Conservation (phyloP, 2,329 filamentous ascomycete species). For the Penicillium italicum region DNA sequence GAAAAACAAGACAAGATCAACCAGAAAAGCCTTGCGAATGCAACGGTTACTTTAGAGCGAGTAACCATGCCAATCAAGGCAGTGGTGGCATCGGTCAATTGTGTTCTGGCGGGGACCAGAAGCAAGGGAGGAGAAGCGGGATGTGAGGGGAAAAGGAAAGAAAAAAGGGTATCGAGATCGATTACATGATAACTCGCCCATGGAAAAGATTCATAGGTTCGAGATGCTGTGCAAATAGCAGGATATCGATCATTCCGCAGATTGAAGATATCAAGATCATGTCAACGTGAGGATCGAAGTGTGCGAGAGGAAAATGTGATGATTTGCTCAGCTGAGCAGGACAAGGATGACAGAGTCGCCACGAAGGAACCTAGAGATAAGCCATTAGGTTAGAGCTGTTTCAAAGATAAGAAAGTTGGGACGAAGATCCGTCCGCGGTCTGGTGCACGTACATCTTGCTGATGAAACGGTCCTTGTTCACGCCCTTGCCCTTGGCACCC, state of each 20-base stretch:
- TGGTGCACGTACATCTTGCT: constrained; percentile 74
- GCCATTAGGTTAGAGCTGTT: neutral
- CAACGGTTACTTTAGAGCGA: constrained; percentile 13
- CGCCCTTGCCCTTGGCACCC: constrained; percentile 82
- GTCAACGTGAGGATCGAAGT: constrained; percentile 11
- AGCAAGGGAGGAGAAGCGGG: constrained; percentile 19
- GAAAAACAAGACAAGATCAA: constrained; percentile 4
- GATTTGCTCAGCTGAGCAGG: constrained; percentile 63
- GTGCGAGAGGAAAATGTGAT: constrained; percentile 9
- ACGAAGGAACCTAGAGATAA: constrained; percentile 65
- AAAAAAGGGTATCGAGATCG: constrained; percentile 32
- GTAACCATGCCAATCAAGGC: neutral
- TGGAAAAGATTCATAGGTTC: neutral
- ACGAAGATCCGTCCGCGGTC: constrained; percentile 33
- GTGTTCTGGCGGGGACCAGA: constrained; percentile 14
- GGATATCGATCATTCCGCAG: constrained; percentile 13
- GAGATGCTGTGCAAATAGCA: constrained; percentile 13
- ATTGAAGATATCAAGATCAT: constrained; percentile 10
- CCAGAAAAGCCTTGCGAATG: constrained; percentile 9
- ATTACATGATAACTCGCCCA: constrained; percentile 20
- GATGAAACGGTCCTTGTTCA: constrained; percentile 98
- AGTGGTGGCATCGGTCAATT: constrained; percentile 1
- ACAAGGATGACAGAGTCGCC: constrained; percentile 87
- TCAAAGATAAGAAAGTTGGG: neutral
- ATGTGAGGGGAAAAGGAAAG: constrained; percentile 8